Evolutionary conservation across 106 monocot species (phyloP), one percentile per base, ranked within the genome.

Genomic region (Hemerocallis citrina): DNA sequence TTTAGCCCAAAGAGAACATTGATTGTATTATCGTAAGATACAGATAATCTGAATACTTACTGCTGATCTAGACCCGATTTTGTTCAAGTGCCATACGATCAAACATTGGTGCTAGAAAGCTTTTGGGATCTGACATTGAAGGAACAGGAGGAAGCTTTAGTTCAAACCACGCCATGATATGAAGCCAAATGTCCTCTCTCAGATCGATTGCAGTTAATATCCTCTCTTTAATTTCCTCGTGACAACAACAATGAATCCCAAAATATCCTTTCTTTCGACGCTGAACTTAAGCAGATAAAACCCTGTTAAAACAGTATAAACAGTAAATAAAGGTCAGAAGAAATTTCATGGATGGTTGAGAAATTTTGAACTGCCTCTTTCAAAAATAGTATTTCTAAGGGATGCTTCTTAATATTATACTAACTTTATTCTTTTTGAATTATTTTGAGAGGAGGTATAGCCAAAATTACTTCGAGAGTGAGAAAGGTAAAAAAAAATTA

Each of bases 81-180:
- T 21, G 21, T 7, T 47, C 20, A 21, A 47, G 21, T 22, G 5
- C 47, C 20, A 21, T 47, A 21, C 0, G 0, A 21, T 47, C 47
- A 4, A 31, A 22, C 29, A 15, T 15, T 8, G 40, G 61, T 28
- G 41, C 42, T 3, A 42, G 15, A 43, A 28, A 27, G 9, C 2
- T 42, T 28, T 29, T 27, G 14, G 55, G 31, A 8, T 13, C 55
- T 1, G 16, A 3, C 2, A 30, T 29, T 0, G 1, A 27, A 28
- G 42, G n/a, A 61, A 16, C n/a, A 5, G 17, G 15, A 29, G 1
- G 31, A 41, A 1, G 19, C 17, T 10, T 56, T 23, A 29, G 45
- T 8, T 44, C 29, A 31, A 57, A 7, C 63, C 56, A 72, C 0
- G 42, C 62, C 71, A 71, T 71, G 31, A 63, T 49, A 28, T 63